A percentile compares a stretch with the other conserved stretches of the same genome.
These are phyloP conservation scores for Pugionium dolabratum DNA, from an alignment of 345 rosid genomes.

Conservation along the genomic window DNA sequence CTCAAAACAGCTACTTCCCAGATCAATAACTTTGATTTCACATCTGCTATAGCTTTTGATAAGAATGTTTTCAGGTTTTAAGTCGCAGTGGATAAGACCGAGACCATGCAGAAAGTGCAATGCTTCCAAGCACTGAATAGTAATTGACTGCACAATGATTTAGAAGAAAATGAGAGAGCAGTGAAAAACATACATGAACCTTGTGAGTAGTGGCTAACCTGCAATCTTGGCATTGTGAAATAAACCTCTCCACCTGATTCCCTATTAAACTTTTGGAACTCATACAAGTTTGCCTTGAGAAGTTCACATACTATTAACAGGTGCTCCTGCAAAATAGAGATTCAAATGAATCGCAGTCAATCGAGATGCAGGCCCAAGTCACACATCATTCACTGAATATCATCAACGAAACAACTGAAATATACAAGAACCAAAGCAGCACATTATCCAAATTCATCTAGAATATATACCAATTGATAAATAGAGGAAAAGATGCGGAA, in stretches of 20 bases:
- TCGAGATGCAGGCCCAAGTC: slow-evolving; percentile 11
- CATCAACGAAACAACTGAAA: slow-evolving; percentile 6
- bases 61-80: slow-evolving; percentile 91
- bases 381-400: slow-evolving; percentile 12
- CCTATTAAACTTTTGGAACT: slow-evolving; percentile 95
- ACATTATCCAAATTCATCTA: neutral
- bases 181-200: slow-evolving; percentile 22
- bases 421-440: slow-evolving; percentile 18
- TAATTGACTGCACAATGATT: slow-evolving; percentile 71
- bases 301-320: slow-evolving; percentile 93
- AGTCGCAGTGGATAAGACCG: slow-evolving; percentile 92
- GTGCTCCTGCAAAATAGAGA: slow-evolving; percentile 69
- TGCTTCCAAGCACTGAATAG: slow-evolving; percentile 94
- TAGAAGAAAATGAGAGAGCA: slow-evolving; percentile 34
- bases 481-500: neutral
- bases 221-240: slow-evolving; percentile 98
- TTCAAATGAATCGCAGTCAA: slow-evolving; percentile 8
- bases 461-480: neutral
- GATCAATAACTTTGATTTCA: slow-evolving; percentile 96
- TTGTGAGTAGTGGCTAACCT: slow-evolving; percentile 52
- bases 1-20: slow-evolving; percentile 99
- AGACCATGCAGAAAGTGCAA: slow-evolving; percentile 88
- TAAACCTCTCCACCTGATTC: slow-evolving; percentile 99
- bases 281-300: slow-evolving; percentile 94
- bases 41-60: slow-evolving; percentile 98